A percentile compares a stretch with the other conserved stretches of the same genome.
Conservation (phyloP, 306 rosid species). For the Casuarina glauca region DNA sequence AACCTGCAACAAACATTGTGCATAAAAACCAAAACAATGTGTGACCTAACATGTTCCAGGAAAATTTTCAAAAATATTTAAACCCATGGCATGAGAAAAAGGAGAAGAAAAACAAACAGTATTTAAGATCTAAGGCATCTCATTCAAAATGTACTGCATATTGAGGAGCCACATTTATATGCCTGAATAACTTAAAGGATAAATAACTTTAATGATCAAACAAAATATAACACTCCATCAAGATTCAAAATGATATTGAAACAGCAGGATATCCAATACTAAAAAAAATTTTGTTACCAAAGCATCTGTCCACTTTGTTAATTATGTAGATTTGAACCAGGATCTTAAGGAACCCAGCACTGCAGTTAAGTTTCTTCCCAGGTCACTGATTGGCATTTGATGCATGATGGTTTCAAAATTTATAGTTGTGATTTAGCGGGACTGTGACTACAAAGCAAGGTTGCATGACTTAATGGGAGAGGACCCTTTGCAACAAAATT, state of each 20-base stretch:
- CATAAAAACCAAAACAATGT: not conserved
- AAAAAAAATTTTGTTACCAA: not conserved
- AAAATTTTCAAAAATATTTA: not conserved
- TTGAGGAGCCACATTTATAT: conserved; percentile 22
- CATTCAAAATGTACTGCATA: conserved; percentile 17
- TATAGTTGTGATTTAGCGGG: not conserved
- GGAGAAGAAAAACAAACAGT: conserved; percentile 6
- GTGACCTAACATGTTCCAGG: not conserved
- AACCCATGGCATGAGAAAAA: not conserved
- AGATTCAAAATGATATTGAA: not conserved
- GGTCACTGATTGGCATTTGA: not conserved
- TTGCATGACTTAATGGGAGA: not conserved
- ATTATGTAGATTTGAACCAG: not conserved
- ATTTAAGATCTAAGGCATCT: conserved; percentile 17
- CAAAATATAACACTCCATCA: not conserved
- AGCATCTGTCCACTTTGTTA: not conserved
- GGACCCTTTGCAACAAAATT: not conserved
- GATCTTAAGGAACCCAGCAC: not conserved
- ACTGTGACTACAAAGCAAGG: not conserved
- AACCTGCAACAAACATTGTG: conserved; percentile 47
- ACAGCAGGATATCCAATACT: not conserved
- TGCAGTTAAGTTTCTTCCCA: not conserved
- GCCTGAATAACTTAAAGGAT: conserved; percentile 4
- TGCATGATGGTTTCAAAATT: not conserved
- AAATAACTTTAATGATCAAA: not conserved